Evolutionary conservation across 495 filamentous ascomycete species (phyloP).

Genomic region (Neurospora sublineolata): DNA sequence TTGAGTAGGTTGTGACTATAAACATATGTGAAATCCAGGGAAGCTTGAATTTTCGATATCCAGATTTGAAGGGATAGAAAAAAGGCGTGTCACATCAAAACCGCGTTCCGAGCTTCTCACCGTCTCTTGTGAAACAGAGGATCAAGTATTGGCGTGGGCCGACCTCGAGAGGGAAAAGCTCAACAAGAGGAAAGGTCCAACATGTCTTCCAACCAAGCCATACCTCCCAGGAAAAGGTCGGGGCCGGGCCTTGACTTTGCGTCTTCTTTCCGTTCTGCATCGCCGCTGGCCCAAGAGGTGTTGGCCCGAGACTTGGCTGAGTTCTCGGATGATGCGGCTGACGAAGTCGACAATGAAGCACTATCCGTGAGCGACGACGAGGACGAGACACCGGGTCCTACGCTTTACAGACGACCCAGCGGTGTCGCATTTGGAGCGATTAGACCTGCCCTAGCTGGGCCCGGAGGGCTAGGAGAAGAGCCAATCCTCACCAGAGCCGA

Average conservation of each 20-base stretch:
- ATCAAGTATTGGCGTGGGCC: background rate
- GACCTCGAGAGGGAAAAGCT: background rate
- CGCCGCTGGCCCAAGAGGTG: constrained; percentile 55
- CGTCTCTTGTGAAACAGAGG: background rate
- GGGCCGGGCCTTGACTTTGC: constrained; percentile 4
- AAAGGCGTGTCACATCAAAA: background rate
- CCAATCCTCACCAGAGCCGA: constrained; percentile 49
- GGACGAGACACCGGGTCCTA: constrained; percentile 41
- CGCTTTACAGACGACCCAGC: constrained; percentile 61
- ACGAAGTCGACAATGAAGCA: constrained; percentile 27
- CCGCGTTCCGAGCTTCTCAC: background rate
- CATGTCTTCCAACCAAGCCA: background rate
- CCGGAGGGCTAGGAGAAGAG: constrained; percentile 19
- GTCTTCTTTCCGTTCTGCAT: constrained; percentile 39
- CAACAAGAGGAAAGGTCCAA: background rate
- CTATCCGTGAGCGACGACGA: constrained; percentile 14
- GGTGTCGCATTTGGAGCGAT: constrained; percentile 51
- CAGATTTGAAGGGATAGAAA: background rate
- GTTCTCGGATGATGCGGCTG: constrained; percentile 42
- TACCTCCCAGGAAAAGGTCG: background rate
- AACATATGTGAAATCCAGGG: background rate
- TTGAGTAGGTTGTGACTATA: background rate
- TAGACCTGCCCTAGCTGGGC: constrained; percentile 26
- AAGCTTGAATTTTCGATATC: background rate
- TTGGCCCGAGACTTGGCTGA: constrained; percentile 61